These are phyloP conservation scores for Aspergillus pseudoglaucus DNA, from an alignment of 2,329 filamentous ascomycete species.

Conservation along the genomic window DNA sequence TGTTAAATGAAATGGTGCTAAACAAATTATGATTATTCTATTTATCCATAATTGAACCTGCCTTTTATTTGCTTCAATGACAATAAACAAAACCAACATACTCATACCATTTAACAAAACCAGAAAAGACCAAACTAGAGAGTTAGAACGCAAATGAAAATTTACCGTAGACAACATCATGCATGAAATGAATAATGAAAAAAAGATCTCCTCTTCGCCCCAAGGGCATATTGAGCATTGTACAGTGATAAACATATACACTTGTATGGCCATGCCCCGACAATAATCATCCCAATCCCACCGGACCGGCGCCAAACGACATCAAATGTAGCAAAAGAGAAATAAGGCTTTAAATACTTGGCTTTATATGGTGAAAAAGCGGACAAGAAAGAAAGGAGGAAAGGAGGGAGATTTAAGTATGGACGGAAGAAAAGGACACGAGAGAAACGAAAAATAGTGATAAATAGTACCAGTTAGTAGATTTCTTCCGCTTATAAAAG, in stretches of 20 bases:
- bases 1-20: background rate
- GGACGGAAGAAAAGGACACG: slow-evolving; percentile 15
- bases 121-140: background rate
- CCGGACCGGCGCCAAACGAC: slow-evolving; percentile 15
- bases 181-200: slow-evolving; percentile 13
- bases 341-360: background rate
- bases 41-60: background rate
- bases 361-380: slow-evolving; percentile 11
- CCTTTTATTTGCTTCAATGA: background rate
- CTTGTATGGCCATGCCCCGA: slow-evolving; percentile 5
- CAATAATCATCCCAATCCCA: slow-evolving; percentile 6
- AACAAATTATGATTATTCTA: background rate
- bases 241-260: slow-evolving; percentile 22
- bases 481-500: slow-evolving; percentile 8
- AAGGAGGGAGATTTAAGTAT: slow-evolving; percentile 9
- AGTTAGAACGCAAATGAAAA: slow-evolving; percentile 7
- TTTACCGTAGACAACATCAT: slow-evolving; percentile 15
- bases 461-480: slow-evolving; percentile 9
- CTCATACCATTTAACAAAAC: background rate
- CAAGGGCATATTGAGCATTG: slow-evolving; percentile 32
- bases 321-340: slow-evolving; percentile 4
- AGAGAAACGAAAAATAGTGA: slow-evolving; percentile 12
- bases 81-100: background rate
- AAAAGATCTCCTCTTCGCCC: background rate
- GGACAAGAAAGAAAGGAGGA: slow-evolving; percentile 14